phyloP scores from a whole-genome alignment of 2,329 filamentous ascomycete species.

The Colletotrichum shisoi region DNA sequence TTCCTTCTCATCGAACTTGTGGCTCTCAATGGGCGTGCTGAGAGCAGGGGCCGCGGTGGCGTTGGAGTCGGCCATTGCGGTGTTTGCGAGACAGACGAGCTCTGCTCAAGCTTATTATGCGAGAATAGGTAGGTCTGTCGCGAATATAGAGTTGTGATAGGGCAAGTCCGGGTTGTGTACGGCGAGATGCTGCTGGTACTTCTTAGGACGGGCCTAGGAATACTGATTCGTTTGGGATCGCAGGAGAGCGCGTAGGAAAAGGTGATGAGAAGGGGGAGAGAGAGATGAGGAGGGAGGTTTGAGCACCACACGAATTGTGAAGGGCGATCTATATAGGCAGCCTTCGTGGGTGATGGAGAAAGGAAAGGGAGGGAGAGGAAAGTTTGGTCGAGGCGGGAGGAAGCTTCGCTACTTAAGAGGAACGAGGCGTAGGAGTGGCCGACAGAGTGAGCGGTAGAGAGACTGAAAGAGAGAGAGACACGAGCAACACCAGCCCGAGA shows the following conservation, averaged over 20 bases:
- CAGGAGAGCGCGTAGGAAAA: conserved; percentile 38
- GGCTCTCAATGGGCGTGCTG: conserved; percentile 70
- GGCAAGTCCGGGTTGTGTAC: conserved; percentile 20
- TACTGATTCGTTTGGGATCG: conserved; percentile 35
- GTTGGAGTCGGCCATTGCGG: conserved; percentile 64
- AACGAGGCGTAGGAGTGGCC: conserved; percentile 28
- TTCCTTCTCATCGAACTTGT: conserved; percentile 71
- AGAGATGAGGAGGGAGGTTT: conserved; percentile 34
- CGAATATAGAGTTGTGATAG: conserved; percentile 27
- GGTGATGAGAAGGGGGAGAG: conserved; percentile 35
- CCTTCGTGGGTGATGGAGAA: conserved; percentile 43
- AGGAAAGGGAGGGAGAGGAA: conserved; percentile 36
- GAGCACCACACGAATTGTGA: conserved; percentile 41
- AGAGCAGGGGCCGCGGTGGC: conserved; percentile 63
- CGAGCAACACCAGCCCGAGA: conserved; percentile 33
- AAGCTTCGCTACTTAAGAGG: conserved; percentile 40
- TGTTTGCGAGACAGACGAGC: conserved; percentile 35
- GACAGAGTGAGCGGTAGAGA: conserved; percentile 17
- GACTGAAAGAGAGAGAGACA: conserved; percentile 8
- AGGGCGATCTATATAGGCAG: conserved; percentile 40
- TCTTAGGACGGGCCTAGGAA: conserved; percentile 38
- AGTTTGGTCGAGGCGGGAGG: conserved; percentile 28
- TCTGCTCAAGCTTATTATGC: conserved; percentile 39
- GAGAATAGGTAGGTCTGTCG: conserved; percentile 27
- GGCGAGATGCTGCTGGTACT: conserved; percentile 31